These are phyloP conservation scores for Ephemerocybe angulata DNA, from an alignment of 768 basidiomycete species.

Conservation along the genomic window DNA sequence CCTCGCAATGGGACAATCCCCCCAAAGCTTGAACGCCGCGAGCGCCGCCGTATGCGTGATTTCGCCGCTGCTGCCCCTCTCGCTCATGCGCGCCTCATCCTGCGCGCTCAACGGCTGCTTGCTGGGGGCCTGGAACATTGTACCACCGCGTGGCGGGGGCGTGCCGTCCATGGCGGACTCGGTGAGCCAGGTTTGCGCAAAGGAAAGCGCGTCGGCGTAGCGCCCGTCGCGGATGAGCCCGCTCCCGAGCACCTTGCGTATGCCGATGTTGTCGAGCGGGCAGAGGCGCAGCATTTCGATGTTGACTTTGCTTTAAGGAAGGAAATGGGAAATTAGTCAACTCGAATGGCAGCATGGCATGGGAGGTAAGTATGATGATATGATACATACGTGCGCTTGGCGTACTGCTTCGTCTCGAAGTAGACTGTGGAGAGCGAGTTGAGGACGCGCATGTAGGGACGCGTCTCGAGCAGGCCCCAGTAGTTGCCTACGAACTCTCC, in stretches of 20 bases:
- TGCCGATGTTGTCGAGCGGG: constrained; percentile 37
- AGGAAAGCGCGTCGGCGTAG: constrained; percentile 36
- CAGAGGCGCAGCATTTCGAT: constrained; percentile 41
- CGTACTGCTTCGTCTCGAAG: neutral
- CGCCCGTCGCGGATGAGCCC: constrained; percentile 33
- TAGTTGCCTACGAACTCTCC: neutral
- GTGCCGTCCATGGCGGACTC: constrained; percentile 4
- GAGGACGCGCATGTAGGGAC: constrained; percentile 1
- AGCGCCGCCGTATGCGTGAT: constrained; percentile 38
- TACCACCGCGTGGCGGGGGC: constrained; percentile 24
- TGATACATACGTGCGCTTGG: neutral
- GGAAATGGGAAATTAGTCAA: too few relatives aligned
- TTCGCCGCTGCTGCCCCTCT: constrained; percentile 10
- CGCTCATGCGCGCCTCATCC: constrained; percentile 8
- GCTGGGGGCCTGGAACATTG: constrained; percentile 23
- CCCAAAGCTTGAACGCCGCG: constrained; percentile 39
- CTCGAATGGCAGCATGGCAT: too few relatives aligned
- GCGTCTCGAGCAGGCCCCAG: constrained; percentile 1
- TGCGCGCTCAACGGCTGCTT: constrained; percentile 16
- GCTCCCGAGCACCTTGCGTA: constrained; percentile 35
- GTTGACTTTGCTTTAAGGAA: neutral
- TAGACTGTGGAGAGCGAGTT: neutral
- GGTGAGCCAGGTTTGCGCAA: constrained; percentile 33
- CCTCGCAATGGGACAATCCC: constrained; percentile 34
- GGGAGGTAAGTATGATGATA: neutral